Conservation (phyloP, 1,139 yeast genomes). For the Hanseniaspora uvarum region DNA sequence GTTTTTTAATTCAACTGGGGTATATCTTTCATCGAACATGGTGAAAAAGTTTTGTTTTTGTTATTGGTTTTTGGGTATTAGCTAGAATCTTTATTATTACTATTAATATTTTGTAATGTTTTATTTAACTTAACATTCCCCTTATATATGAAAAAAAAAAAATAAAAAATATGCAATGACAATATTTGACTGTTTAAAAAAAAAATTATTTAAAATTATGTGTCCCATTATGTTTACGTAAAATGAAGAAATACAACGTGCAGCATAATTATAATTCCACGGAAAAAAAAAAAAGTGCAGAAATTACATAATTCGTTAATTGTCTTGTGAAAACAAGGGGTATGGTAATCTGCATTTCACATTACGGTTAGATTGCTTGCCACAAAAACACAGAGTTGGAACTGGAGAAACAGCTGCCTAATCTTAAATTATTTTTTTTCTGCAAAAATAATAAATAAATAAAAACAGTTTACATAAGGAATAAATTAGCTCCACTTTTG, state of each 20-base stretch:
- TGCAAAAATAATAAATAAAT: too few relatives aligned
- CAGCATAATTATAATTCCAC: background rate
- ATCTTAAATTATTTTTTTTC: too few relatives aligned
- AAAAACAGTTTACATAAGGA: too few relatives aligned
- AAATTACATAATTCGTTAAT: too few relatives aligned
- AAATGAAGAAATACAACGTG: background rate
- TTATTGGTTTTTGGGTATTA: background rate
- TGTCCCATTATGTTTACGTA: background rate
- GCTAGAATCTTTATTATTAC: too few relatives aligned
- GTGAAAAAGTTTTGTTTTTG: background rate
- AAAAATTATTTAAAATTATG: background rate
- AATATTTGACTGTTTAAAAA: background rate
- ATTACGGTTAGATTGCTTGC: too few relatives aligned
- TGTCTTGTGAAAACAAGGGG: too few relatives aligned
- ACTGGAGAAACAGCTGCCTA: too few relatives aligned
- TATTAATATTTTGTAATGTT: too few relatives aligned
- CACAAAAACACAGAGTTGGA: too few relatives aligned
- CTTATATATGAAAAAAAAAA: background rate
- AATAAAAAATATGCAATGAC: background rate
- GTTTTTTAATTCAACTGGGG: conserved; percentile 28
- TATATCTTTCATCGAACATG: conserved; percentile 2
- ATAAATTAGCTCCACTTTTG: too few relatives aligned
- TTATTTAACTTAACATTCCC: background rate
- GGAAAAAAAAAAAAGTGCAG: background rate
- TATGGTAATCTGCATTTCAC: too few relatives aligned